These are phyloP conservation scores for Vicia villosa DNA, from an alignment of 306 rosid species.

Conservation along the genomic window DNA sequence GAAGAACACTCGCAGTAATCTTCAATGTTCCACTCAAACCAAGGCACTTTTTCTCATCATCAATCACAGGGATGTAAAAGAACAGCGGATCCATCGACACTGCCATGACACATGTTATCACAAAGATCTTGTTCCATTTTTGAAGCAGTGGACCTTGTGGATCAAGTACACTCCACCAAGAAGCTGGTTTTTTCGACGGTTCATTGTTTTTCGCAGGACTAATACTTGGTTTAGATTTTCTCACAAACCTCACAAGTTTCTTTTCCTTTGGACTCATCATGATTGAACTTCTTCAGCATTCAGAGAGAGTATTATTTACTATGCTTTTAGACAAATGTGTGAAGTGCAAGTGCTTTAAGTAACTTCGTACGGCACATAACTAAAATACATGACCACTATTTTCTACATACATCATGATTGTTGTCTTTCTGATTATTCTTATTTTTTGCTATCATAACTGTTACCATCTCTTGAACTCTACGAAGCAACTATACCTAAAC, in stretches of 20 bases:
- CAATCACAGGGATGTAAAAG: conserved; percentile 64
- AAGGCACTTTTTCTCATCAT: conserved; percentile 44
- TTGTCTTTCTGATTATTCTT: no score
- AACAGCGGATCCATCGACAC: conserved; percentile 82
- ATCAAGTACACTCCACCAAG: conserved; percentile 54
- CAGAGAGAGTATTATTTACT: no score
- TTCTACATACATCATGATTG: no score
- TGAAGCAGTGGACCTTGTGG: conserved; percentile 84
- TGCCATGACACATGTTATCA: conserved; percentile 70
- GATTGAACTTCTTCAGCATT: background rate
- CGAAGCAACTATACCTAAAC: no score
- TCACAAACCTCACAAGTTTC: conserved; percentile 70
- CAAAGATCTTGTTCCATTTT: conserved; percentile 85
- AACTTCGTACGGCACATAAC: no score
- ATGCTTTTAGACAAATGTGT: no score
- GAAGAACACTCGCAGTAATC: conserved; percentile 66
- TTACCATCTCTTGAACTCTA: no score
- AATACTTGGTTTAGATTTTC: conserved; percentile 47
- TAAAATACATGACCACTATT: no score
- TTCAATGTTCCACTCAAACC: conserved; percentile 39
- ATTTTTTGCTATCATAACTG: no score
- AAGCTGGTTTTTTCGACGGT: conserved; percentile 33
- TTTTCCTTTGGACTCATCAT: conserved; percentile 46
- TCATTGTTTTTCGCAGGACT: conserved; percentile 37
- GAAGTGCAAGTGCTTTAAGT: no score